These are phyloP conservation scores for Podospora pseudoanserina DNA, from an alignment of 495 filamentous ascomycete genomes.

Conservation along the genomic window DNA sequence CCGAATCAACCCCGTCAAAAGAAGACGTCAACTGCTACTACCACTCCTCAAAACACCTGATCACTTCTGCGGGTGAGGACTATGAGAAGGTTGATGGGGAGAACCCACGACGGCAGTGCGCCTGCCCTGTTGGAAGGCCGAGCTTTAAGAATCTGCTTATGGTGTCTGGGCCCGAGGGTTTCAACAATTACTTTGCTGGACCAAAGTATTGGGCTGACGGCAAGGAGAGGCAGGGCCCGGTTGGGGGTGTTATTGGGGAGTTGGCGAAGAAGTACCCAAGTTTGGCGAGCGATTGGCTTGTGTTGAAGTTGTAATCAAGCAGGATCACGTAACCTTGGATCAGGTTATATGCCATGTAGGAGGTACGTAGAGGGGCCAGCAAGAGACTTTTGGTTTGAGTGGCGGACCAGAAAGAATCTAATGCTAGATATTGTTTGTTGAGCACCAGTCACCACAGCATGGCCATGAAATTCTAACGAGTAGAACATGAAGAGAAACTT, in stretches of 20 bases:
- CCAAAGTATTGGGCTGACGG: conserved; percentile 69
- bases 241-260: conserved; percentile 41
- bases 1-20: not conserved
- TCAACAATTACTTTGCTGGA: conserved; percentile 74
- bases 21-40: conserved; percentile 1
- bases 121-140: not conserved
- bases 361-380: not conserved
- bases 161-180: conserved; percentile 86
- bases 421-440: too few species aligned
- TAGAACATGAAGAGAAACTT: not conserved
- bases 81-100: not conserved
- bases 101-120: not conserved
- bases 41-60: conserved; percentile 8
- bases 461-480: not conserved
- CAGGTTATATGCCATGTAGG: not conserved
- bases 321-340: too few species aligned
- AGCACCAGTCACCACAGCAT: not conserved
- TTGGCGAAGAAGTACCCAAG: conserved; percentile 24
- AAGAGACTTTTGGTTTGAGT: not conserved
- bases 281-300: conserved; percentile 40
- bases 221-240: conserved; percentile 63
- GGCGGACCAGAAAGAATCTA: too few species aligned
- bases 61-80: not conserved
- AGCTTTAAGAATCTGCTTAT: conserved; percentile 60
- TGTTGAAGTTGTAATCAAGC: conserved; percentile 47